phyloP scores from a whole-genome alignment of 192 early-diverging fungal genomes.

The Lunasporangiospora selenospora region DNA sequence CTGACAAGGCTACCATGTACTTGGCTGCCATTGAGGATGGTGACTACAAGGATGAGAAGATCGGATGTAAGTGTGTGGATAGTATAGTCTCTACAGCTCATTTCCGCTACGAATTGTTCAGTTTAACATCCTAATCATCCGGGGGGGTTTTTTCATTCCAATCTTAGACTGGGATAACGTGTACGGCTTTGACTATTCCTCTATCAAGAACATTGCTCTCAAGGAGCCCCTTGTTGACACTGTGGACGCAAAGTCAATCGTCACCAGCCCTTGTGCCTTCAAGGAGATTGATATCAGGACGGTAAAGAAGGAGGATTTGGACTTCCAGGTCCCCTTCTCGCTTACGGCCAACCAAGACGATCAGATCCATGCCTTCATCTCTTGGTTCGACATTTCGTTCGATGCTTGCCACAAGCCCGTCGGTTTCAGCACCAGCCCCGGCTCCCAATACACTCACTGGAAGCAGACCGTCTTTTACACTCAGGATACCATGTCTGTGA shows the following conservation, averaged over 20 bases:
- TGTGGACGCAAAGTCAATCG: constrained; percentile 68
- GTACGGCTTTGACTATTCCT: constrained; percentile 93
- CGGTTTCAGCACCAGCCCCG: constrained; percentile 61
- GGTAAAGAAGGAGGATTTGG: constrained; percentile 69
- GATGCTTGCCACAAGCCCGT: constrained; percentile 64
- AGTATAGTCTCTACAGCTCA: too few relatives aligned
- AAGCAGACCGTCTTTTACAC: constrained; percentile 95
- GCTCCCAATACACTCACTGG: constrained; percentile 93
- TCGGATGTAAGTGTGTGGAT: constrained; percentile 56
- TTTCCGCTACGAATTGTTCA: constrained; percentile 58
- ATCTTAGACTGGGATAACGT: constrained; percentile 83
- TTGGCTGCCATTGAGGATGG: constrained; percentile 79
- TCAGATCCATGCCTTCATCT: constrained; percentile 78
- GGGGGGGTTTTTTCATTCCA: not conserved
- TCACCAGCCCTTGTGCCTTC: constrained; percentile 69
- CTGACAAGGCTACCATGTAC: constrained; percentile 73
- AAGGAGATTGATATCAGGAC: constrained; percentile 78
- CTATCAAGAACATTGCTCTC: constrained; percentile 79
- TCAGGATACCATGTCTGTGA: constrained; percentile 69
- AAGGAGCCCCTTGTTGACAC: constrained; percentile 87
- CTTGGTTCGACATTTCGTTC: constrained; percentile 97
- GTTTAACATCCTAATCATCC: too few relatives aligned
- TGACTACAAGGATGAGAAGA: constrained; percentile 82
- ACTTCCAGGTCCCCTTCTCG: constrained; percentile 76
- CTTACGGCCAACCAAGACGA: constrained; percentile 68